Percentiles rank a stretch among this genome's conserved stretches.
Conservation (phyloP, 768 basidiomycete species). For the Hygrophorus pudorinus region DNA sequence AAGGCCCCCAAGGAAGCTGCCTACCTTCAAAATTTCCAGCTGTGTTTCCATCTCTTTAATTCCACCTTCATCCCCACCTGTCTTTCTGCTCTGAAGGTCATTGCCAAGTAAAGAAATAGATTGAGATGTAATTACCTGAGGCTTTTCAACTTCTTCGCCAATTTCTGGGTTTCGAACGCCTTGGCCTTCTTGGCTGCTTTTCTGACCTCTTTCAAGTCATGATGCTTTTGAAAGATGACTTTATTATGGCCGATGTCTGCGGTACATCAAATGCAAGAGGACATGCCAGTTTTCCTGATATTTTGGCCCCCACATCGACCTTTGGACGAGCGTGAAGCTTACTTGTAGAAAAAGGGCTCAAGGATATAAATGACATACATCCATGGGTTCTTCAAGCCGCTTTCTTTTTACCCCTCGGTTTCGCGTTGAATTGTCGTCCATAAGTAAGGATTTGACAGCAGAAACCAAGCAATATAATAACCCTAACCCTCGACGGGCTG, state of each 20-base stretch:
- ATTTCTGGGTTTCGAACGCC: slow-evolving; percentile 68
- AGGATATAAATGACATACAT: not conserved
- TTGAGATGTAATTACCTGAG: slow-evolving; percentile 35
- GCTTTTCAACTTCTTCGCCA: slow-evolving; percentile 74
- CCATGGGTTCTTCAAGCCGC: not conserved
- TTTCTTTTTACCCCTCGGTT: slow-evolving; percentile 8
- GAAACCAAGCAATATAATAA: too few species aligned
- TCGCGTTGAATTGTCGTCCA: not conserved
- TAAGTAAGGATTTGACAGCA: too few species aligned
- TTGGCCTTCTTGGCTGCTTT: slow-evolving; percentile 77
- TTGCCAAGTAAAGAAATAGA: not conserved
- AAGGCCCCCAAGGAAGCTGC: slow-evolving; percentile 3
- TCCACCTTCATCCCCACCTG: slow-evolving; percentile 26
- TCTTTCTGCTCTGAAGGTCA: slow-evolving; percentile 20
- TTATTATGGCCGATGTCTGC: not conserved
- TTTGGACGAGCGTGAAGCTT: slow-evolving; percentile 6
- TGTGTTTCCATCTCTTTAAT: slow-evolving; percentile 47
- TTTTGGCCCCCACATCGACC: slow-evolving; percentile 32
- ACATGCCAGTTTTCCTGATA: slow-evolving; percentile 50
- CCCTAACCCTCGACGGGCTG: too few species aligned
- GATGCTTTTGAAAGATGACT: slow-evolving; percentile 42
- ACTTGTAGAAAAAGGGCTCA: not conserved
- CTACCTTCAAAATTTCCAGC: slow-evolving; percentile 57
- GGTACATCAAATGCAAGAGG: not conserved
- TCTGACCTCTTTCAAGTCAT: slow-evolving; percentile 59